Conservation (phyloP, 129 eudicot species). For the Tanacetum coccineum region DNA sequence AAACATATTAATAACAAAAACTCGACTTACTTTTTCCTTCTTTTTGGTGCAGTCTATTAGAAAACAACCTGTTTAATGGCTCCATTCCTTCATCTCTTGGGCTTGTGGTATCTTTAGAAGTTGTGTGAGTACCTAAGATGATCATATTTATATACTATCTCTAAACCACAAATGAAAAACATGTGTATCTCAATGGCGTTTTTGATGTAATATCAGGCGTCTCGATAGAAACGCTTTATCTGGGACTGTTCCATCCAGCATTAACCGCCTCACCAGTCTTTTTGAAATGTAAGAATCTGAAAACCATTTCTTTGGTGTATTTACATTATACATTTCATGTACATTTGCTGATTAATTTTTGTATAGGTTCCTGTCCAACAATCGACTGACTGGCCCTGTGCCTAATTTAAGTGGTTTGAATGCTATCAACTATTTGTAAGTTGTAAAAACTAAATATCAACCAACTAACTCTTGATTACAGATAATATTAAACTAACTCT, state of each 20-base stretch:
- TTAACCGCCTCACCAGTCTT: constrained; percentile 40
- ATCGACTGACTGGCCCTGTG: constrained; percentile 39
- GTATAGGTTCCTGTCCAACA: constrained; percentile 46
- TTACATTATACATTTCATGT: neutral
- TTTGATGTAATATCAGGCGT: constrained; percentile 34
- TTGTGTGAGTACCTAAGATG: constrained; percentile 55
- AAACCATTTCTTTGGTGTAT: neutral
- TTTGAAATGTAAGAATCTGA: constrained; percentile 33
- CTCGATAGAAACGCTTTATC: constrained; percentile 37
- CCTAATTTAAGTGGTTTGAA: constrained; percentile 45
- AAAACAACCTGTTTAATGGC: constrained; percentile 65
- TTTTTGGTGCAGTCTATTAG: constrained; percentile 58
- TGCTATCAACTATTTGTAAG: constrained; percentile 53
- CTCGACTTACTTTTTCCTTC: neutral
- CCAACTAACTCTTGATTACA: neutral
- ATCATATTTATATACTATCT: neutral
- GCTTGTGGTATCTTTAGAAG: constrained; percentile 55
- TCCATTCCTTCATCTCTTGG: constrained; percentile 63
- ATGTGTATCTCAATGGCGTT: neutral
- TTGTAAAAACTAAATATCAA: neutral
- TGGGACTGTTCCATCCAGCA: constrained; percentile 39
- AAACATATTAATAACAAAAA: neutral
- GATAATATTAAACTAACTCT: neutral
- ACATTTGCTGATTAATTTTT: neutral
- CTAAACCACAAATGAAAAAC: neutral